A percentile compares a stretch with the other conserved stretches of the same genome.
Conservation (phyloP, 495 filamentous ascomycete genomes). For the Pyronema domesticum region DNA sequence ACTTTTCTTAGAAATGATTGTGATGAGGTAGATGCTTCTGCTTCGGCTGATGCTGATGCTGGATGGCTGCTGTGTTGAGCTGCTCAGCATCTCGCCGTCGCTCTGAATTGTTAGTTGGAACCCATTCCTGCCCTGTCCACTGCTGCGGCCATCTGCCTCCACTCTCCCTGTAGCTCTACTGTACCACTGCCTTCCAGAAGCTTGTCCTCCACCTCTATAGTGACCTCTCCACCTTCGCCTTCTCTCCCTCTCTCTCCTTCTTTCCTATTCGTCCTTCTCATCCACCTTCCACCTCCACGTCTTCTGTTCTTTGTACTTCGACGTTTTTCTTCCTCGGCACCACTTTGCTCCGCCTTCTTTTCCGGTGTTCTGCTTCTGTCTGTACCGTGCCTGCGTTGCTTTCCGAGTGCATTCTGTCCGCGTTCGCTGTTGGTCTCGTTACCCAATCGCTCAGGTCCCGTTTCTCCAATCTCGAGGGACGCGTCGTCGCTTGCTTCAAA, state of each 20-base stretch:
- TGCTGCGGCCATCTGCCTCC: no score
- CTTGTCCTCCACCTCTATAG: no score
- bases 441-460: conserved; percentile 6
- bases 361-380: conserved; percentile 28
- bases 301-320: conserved; percentile 30
- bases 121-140: no score
- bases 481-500: conserved; percentile 22
- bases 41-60: no score
- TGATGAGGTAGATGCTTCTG: no score
- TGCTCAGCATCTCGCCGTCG: no score
- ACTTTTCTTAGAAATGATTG: not conserved
- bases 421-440: conserved; percentile 25
- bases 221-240: not conserved
- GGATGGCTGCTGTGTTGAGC: no score
- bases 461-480: conserved; percentile 21
- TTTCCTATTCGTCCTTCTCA: not conserved
- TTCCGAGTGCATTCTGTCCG: conserved; percentile 20
- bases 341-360: conserved; percentile 26
- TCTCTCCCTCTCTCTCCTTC: not conserved
- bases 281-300: conserved; percentile 9
- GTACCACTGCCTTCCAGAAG: no score
- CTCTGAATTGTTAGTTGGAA: no score
- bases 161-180: no score
- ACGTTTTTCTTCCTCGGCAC: conserved; percentile 26
- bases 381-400: conserved; percentile 26